phyloP scores from a whole-genome alignment of 805 yeast species.

The Saturnispora quitensis region DNA sequence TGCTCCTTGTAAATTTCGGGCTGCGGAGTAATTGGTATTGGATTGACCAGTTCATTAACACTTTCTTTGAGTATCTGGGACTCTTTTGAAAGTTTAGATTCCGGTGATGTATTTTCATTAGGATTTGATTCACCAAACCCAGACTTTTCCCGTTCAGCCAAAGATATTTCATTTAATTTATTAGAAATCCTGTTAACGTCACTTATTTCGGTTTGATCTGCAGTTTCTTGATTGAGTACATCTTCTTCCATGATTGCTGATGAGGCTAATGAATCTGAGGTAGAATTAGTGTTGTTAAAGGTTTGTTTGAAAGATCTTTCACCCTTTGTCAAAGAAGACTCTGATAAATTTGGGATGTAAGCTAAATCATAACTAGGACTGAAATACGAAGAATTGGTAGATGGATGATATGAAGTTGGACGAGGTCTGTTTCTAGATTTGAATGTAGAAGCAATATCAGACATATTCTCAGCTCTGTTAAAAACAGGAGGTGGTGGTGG shows the following conservation, averaged over 20 bases:
- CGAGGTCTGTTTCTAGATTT: slow-evolving; percentile 50
- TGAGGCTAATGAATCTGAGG: slow-evolving; percentile 16
- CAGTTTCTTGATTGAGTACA: slow-evolving; percentile 11
- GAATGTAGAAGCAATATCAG: slow-evolving; percentile 17
- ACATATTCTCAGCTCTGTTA: slow-evolving; percentile 28
- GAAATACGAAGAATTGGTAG: slow-evolving; percentile 21
- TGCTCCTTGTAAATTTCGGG: slow-evolving; percentile 4
- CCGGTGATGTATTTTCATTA: not conserved
- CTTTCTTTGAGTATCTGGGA: slow-evolving; percentile 1
- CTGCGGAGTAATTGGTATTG: not conserved
- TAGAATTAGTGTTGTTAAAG: slow-evolving; percentile 11
- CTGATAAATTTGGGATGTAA: slow-evolving; percentile 22
- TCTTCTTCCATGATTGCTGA: slow-evolving; percentile 24
- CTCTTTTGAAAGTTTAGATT: slow-evolving; percentile 1
- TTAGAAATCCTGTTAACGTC: slow-evolving; percentile 27
- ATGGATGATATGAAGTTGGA: slow-evolving; percentile 80
- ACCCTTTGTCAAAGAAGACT: slow-evolving; percentile 14
- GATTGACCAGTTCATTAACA: slow-evolving; percentile 2
- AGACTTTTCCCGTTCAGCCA: not conserved
- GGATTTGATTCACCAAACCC: not conserved
- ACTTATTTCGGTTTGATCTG: slow-evolving; percentile 21
- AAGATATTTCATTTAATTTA: slow-evolving; percentile 25
- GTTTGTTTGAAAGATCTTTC: slow-evolving; percentile 7
- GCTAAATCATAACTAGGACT: slow-evolving; percentile 24
- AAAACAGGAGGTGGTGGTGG: slow-evolving; percentile 22